phyloP scores from a whole-genome alignment of 2,329 filamentous ascomycete genomes.

The Fusarium udum region DNA sequence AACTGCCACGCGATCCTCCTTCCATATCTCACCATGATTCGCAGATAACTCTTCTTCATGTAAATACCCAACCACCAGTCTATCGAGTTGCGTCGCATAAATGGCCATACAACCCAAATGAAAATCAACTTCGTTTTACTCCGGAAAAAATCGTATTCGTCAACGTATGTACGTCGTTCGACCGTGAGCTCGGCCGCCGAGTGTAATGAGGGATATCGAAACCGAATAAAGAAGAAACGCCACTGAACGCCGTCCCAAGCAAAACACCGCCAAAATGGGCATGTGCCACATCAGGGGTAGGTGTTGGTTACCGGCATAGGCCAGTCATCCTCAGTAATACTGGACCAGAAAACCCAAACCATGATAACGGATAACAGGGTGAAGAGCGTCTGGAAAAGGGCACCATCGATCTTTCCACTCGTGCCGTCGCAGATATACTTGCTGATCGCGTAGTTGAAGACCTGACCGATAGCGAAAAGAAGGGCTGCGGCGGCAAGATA shows the following conservation, averaged over 20 bases:
- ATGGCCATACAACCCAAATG: conserved; percentile 14
- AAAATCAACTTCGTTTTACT: conserved; percentile 30
- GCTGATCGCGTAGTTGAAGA: conserved; percentile 97
- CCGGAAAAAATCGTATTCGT: conserved; percentile 41
- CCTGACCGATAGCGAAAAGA: conserved; percentile 89
- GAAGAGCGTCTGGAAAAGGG: conserved; percentile 92
- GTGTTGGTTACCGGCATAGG: conserved; percentile 64
- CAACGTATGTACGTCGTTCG: conserved; percentile 44
- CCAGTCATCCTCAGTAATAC: conserved; percentile 99
- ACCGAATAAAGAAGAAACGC: conserved; percentile 37
- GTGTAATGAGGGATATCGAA: conserved; percentile 44
- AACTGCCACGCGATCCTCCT: conserved; percentile 15
- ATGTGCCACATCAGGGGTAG: conserved; percentile 49
- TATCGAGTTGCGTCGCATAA: conserved; percentile 16
- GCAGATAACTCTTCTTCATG: conserved; percentile 35
- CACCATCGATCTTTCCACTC: conserved; percentile 86
- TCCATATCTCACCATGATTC: conserved; percentile 27
- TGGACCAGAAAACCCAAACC: conserved; percentile 97
- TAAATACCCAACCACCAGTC: conserved; percentile 37
- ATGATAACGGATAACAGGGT: conserved; percentile 83
- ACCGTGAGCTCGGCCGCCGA: conserved; percentile 40
- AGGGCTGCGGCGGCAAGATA: conserved; percentile 79
- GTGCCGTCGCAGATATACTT: conserved; percentile 88
- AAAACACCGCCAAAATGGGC: conserved; percentile 19
- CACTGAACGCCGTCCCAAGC: conserved; percentile 42